Evolutionary conservation across 2,329 filamentous ascomycete species (phyloP), one percentile per base, ranked within the genome.

Genomic region (Fonsecaea nubica): DNA sequence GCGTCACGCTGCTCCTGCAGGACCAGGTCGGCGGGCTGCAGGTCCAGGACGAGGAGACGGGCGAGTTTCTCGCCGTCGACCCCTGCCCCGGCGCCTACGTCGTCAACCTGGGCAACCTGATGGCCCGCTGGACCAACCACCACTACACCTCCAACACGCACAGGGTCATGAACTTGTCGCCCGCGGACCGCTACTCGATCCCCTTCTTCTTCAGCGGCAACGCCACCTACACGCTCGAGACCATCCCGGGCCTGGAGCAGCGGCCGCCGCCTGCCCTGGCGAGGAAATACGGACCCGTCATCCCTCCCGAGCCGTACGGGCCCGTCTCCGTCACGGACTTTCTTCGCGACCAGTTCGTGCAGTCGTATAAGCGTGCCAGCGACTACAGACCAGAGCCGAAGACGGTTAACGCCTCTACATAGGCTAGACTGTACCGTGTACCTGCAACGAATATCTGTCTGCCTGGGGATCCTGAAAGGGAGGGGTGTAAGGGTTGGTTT

Each of bases 1-100:
- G 71, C n/a, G 72, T 77, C 32, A 77, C 75, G 2, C 72, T 77
- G 8, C 73, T 77, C 5, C 69, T 76, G 2, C 75, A 76, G 52
- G 75, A 76, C 57, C 56, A 65, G 10, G 69, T 68, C 1, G 73
- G 73, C 10, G 75, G 75, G 0, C 62, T 77, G 3, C 72, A 77
- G 36, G 74, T 76, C 1, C 73, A 72, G 72, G 67, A 75, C 59
- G 67, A 72, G n/a, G 68, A 77, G 3, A 80, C 80, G 9, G 75
- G 77, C 12, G 75, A 77, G 10, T 86, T 81, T 82, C 77, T 79
- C 15, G 71, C 77, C 62, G 80, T 84, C 1, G 74, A 76, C 9
- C 83, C 83, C 0, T 77, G 80, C 4, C 72, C 77, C 36, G 67
- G 67, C 12, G 56, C 72, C 2, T 72, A 72, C 42, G 72, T 76